A percentile compares a stretch with the other conserved stretches of the same genome.
phyloP scores from a whole-genome alignment of 176 grass and related monocot species.

The Triticum monococcum region DNA sequence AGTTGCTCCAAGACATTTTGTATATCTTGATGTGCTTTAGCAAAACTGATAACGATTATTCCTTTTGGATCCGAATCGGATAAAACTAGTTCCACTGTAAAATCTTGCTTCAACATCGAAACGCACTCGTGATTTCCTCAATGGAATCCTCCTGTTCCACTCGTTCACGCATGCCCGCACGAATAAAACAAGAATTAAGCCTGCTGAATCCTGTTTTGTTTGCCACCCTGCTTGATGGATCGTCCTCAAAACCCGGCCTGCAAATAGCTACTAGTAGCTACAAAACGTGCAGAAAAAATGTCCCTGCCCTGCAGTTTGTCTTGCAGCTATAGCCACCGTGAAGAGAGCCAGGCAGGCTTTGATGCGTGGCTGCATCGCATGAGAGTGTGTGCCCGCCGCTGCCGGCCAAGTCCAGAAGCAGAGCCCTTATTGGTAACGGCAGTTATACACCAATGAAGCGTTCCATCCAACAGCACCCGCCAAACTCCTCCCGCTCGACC shows the following conservation, averaged over 20 bases:
- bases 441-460: slow-evolving; percentile 28
- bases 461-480: slow-evolving; percentile 45
- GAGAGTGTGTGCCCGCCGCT: slow-evolving; percentile 20
- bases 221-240: neutral
- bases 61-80: too few relatives aligned
- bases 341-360: slow-evolving; percentile 19
- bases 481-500: slow-evolving; percentile 10
- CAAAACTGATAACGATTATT: too few relatives aligned
- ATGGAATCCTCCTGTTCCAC: neutral
- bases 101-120: too few relatives aligned
- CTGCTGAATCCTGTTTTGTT: neutral
- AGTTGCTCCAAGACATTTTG: too few relatives aligned
- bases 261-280: neutral
- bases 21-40: too few relatives aligned
- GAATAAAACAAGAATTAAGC: neutral
- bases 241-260: neutral
- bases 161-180: neutral
- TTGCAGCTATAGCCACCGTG: slow-evolving; percentile 12
- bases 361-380: slow-evolving; percentile 23
- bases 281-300: neutral
- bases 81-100: too few relatives aligned
- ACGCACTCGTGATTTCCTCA: too few relatives aligned
- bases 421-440: neutral
- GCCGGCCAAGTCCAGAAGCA: neutral
- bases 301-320: neutral